Evolutionary conservation across 1,284 basidiomycete species (phyloP), one percentile per base, ranked within the genome.

Genomic region (Apiotrichum laibachii): DNA sequence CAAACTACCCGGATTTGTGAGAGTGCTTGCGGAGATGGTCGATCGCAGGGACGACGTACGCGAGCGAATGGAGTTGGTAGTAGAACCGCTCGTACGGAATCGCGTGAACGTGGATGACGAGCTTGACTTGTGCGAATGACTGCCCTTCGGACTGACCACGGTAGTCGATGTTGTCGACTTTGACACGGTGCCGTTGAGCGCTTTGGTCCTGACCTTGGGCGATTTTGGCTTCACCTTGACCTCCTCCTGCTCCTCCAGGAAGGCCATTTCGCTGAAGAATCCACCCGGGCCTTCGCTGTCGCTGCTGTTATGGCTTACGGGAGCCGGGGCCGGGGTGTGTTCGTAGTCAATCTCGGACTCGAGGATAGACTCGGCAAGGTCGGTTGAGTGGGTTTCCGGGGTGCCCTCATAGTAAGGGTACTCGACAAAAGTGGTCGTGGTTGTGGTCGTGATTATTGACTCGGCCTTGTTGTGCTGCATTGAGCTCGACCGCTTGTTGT

Each of bases 231-330:
- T 7, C 3, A 19, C 35, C 19, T 13, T 16, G 7, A 50, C 34
- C 13, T 37, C 21, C 12, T 50, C 34, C 33, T 49, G 47, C 9
- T 31, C 47, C 21, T 50, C 49, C 12, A 50, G 35, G 49, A 50
- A 50, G 7, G 49, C 49, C 35, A 50, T 11, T 2, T 50, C 49
- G 22, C 5, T 18, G 49, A 50, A 50, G 37, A 50, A 50, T 4
- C 49, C 49, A 1, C 7, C 31, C 18, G 19, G 35, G n/a, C 35
- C 49, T 15, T 50, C 49, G 49, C 37, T 39, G 21, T 50, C 49
- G 49, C 49, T 50, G 35, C 37, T 50, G 35, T n/a, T 34, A 9
- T 13, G 19, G 37, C 49, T 39, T 9, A 12, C n/a, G 10, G 33
- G 16, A 8, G 18, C 12, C 19, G 37, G 16, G 18, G 18, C 12